Base-by-base conservation (phyloP, 2,329 filamentous ascomycete genomes). In the Cercospora zeae-maydis region DNA sequence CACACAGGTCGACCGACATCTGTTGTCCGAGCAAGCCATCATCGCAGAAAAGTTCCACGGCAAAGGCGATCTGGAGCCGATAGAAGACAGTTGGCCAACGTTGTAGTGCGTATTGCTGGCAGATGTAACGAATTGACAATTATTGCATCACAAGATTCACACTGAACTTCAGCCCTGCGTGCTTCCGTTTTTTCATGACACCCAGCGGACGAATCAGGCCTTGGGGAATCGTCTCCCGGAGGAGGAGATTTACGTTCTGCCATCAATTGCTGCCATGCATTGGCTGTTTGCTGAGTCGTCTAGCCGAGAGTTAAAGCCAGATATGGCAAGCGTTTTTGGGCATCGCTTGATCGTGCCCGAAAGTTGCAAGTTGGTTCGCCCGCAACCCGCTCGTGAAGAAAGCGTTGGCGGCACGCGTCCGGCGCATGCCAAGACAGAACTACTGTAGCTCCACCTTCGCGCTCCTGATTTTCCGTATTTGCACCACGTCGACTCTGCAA, bases 11-110 rank as follows among this genome's bases (percentile, higher is more conserved):
- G 83, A 84, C 47, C 73, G 84, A 13, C 74, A 80, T 10, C 76
- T 85, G 72, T 67, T 86, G 66, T 79, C 78, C 36, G 82, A 86
- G 70, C 83, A 86, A 71, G 84, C 81, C 11, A 73, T 80, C 61
- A 78, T 85, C 49, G 49, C 80, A 55, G 79, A 84, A 71, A 75
- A 73, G 11, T 85, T 82, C 67, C 78, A 78, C 59, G 83, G 83
- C 0, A 75, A 77, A 21, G 83, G 82, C 0, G 65, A 79, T 8
- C 65, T 86, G 59, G 74, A 78, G 59, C 78, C 78, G 0, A 83
- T 84, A 65, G 75, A 77, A 36, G 72, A 74, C 64, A 74, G 74
- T 10, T 77, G 70, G 74, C 69, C 72, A 27, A 78, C 75, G 6
- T 47, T 78, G 59, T 78, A 64, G 49, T 42, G 81, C 7, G 11